phyloP scores from a whole-genome alignment of 2,329 filamentous ascomycete species.

The Geosmithia morbida region DNA sequence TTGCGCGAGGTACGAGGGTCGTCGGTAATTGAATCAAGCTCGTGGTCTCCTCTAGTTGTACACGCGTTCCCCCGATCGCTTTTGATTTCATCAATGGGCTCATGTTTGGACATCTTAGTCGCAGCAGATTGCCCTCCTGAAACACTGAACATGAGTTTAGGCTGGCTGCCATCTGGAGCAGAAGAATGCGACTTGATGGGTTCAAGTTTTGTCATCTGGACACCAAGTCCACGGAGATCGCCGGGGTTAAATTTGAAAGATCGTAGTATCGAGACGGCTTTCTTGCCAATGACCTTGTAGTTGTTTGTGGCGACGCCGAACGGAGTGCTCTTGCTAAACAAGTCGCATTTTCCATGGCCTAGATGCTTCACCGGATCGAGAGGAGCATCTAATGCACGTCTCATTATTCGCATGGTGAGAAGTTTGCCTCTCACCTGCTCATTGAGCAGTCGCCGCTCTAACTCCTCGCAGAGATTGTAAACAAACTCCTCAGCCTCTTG shows the following conservation, averaged over 20 bases:
- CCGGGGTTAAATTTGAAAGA: conserved; percentile 76
- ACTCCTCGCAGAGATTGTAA: conserved; percentile 67
- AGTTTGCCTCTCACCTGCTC: conserved; percentile 80
- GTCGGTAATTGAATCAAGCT: conserved; percentile 38
- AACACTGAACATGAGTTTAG: conserved; percentile 56
- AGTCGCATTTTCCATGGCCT: conserved; percentile 90
- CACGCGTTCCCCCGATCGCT: conserved; percentile 18
- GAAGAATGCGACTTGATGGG: conserved; percentile 47
- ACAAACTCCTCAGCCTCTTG: conserved; percentile 91
- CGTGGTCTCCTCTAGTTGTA: conserved; percentile 13
- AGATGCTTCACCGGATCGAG: conserved; percentile 86
- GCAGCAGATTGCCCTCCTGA: conserved; percentile 22
- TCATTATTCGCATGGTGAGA: conserved; percentile 91
- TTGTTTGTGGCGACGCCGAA: conserved; percentile 78
- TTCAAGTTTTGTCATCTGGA: conserved; percentile 89
- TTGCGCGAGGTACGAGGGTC: conserved; percentile 38
- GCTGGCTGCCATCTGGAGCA: conserved; percentile 62
- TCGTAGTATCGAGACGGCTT: conserved; percentile 72
- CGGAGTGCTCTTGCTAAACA: conserved; percentile 72
- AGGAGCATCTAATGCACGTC: conserved; percentile 70
- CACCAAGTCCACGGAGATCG: conserved; percentile 80
- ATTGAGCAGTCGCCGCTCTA: conserved; percentile 66
- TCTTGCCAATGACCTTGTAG: conserved; percentile 56
- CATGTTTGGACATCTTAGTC: conserved; percentile 19
- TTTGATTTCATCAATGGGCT: conserved; percentile 36